Base-by-base conservation (phyloP, 352 stramenopile species). In the Phytophthora cajani region DNA sequence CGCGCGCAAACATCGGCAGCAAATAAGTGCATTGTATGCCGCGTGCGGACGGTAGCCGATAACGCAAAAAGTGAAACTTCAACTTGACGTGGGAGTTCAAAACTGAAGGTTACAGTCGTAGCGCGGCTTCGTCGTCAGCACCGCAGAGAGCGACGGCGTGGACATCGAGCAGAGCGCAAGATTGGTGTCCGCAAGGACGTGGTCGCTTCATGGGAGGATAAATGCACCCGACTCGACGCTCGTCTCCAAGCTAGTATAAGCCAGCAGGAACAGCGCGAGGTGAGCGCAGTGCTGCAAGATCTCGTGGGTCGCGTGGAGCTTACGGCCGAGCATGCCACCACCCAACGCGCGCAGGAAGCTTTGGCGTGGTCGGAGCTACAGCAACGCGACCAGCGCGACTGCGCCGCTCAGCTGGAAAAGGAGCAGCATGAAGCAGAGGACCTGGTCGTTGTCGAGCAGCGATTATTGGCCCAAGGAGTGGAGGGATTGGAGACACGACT, bases 241-340 rank as follows among this genome's bases (percentile, higher is more conserved):
- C 9, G 8, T 6, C 14, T 64, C 6, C 4, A 30, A 36, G 9
- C 40, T 27, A 36, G 55, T 11, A 17, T 44, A 1, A 19, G 12
- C 19, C 44, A 25, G 6, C 8, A 52, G 4, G 46, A 59, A 25
- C 16, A 54, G 21, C 38, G 52, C 7, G 53, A 65, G 27, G 27
- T 73, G 16, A 27, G 27, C 19, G 33, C 14, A 30, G 46, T 64
- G 3, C 33, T 73, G 7, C 17, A 23, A 64, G 9, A 44, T 9
- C 25, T 72, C 10, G 52, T 72, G 33, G 25, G 64, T 3, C 16
- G 3, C 16, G 66, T 73, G 54, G 66, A 69, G 53, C 16, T 73
- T 10, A 57, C 47, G 3, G 10, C 9, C 7, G 56, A n/a, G 8
- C 10, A 53, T 14, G 25, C 5, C 2, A 7, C 36, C 10, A 44